Evolutionary conservation across 495 filamentous ascomycete species (phyloP), one percentile per base, ranked within the genome.

Genomic region (Lasiosphaeris hirsuta): DNA sequence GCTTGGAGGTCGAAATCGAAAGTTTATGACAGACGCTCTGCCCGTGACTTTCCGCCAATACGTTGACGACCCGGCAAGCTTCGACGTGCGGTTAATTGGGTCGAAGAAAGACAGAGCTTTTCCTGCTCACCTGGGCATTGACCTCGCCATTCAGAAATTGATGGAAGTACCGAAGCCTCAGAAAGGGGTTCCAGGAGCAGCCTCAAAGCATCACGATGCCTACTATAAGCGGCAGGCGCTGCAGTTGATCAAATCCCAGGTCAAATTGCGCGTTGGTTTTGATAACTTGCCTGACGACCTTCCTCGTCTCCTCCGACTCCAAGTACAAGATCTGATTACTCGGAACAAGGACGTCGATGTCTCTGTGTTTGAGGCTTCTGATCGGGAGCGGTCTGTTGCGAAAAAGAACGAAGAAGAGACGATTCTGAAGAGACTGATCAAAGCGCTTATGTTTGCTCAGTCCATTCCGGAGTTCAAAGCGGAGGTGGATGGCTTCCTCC

Each of bases 191-290:
- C 57, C 58, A 3, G 34, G 60, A 0, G 59, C 44, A 8, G 66
- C 78, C 17, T 68, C 81, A 13, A 82, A 80, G 69, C 85, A 88
- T 54, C 86, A 86, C 9, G 93, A 97, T 63, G 68, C 73, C 7
- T 93, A 89, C 64, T 95, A 97, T 75, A 97, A 97, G 72, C 86
- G 90, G 65, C 92, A 97, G 67, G 92, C 95, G 0, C 83, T 96
- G 54, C 83, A 89, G 44, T 78, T 97, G 52, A 83, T 99, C 48
- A 88, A 86, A 52, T 81, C 91, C 3, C 90, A 97, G 61, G 72
- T 95, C 37, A 99, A 97, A 69, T 79, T 97, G 23, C 83, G 90
- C 46, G 87, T 99, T 54, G 94, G 95, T 8, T 82, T 84, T 59
- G 93, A 97, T 66, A 88, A 78, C 58, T 73, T 97, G 7, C 93